Evolutionary conservation across 2,329 filamentous ascomycete species (phyloP).

Genomic region (Gliomastix tumulicola): DNA sequence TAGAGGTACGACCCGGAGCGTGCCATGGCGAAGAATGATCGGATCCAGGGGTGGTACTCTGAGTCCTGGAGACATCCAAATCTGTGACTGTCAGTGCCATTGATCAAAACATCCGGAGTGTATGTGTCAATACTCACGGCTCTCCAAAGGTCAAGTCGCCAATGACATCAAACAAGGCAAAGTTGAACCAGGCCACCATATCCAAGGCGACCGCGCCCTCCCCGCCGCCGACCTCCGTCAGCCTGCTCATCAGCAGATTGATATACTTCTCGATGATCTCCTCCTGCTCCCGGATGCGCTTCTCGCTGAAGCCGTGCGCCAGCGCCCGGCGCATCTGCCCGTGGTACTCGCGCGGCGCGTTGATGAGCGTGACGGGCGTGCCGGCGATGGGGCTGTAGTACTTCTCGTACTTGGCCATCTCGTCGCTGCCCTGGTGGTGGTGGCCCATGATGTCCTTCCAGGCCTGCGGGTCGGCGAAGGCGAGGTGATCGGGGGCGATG

Average conservation of each 20-base stretch:
- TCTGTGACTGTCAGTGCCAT: too few species aligned
- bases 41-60: slow-evolving; percentile 16
- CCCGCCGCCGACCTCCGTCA: slow-evolving; percentile 6
- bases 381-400: not conserved
- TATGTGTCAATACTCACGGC: too few species aligned
- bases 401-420: slow-evolving; percentile 1
- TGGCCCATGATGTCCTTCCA: slow-evolving; percentile 9
- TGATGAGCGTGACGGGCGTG: not conserved
- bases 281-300: slow-evolving; percentile 21
- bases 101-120: too few species aligned
- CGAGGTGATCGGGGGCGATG: slow-evolving; percentile 28
- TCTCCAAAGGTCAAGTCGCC: slow-evolving; percentile 16
- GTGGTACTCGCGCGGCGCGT: not conserved
- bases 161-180: slow-evolving; percentile 14
- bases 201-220: slow-evolving; percentile 7
- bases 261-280: slow-evolving; percentile 17
- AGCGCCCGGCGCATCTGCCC: not conserved
- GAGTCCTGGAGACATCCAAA: too few species aligned
- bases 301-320: slow-evolving; percentile 8
- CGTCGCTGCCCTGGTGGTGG: not conserved
- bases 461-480: slow-evolving; percentile 17
- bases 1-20: too few species aligned
- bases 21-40: slow-evolving; percentile 12
- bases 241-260: slow-evolving; percentile 13
- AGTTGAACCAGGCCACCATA: slow-evolving; percentile 14